Evolutionary conservation across 2,329 filamentous ascomycete species (phyloP).

Genomic region (Botrytis pseudocinerea): DNA sequence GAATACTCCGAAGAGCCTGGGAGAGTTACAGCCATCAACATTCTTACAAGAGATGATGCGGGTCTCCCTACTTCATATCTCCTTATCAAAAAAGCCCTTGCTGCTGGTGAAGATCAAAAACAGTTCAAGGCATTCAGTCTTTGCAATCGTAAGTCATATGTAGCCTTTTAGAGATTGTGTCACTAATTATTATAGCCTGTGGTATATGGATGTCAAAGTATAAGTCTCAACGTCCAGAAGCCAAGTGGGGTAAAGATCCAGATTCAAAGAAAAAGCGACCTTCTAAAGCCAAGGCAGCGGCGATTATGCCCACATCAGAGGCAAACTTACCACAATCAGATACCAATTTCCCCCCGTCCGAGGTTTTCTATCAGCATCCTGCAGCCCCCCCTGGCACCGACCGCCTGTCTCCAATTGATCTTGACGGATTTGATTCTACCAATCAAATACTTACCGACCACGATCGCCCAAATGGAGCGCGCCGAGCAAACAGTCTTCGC

Average conservation of each 20-base stretch:
- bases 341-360: conserved; percentile 36
- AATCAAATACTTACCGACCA: background rate
- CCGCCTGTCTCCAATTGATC: conserved; percentile 19
- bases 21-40: conserved; percentile 71
- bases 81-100: conserved; percentile 74
- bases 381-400: conserved; percentile 8
- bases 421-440: conserved; percentile 9
- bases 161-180: background rate
- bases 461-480: conserved; percentile 23
- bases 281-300: conserved; percentile 39
- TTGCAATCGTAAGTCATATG: conserved; percentile 73
- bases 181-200: conserved; percentile 59
- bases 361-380: conserved; percentile 20
- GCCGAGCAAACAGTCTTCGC: conserved; percentile 34
- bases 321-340: conserved; percentile 50
- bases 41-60: conserved; percentile 62
- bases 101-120: conserved; percentile 61
- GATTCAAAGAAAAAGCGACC: conserved; percentile 48
- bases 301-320: conserved; percentile 28
- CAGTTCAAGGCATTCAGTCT: conserved; percentile 71
- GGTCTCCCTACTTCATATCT: conserved; percentile 68
- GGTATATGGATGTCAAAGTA: conserved; percentile 93
- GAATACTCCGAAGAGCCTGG: conserved; percentile 73
- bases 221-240: conserved; percentile 76
- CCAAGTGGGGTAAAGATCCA: conserved; percentile 70